Evolutionary conservation across 805 yeast species (phyloP).

Genomic region (Wickerhamomyces xylosicus): DNA sequence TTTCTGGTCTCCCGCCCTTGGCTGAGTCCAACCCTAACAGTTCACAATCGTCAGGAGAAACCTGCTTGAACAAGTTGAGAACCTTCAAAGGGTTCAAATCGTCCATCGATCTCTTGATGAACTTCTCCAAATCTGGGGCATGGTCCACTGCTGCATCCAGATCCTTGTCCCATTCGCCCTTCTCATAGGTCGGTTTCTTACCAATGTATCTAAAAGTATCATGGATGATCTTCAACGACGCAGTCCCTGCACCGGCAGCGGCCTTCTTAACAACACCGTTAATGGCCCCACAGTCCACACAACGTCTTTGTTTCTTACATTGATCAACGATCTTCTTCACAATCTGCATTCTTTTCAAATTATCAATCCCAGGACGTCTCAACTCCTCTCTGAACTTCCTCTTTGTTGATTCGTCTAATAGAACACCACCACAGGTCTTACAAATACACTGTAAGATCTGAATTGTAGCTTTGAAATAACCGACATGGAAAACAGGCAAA

Average conservation of each 20-base stretch:
- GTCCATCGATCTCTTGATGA: conserved; percentile 78
- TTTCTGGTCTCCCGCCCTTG: conserved; percentile 88
- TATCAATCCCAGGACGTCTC: conserved; percentile 81
- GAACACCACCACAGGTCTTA: conserved; percentile 73
- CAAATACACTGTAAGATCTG: conserved; percentile 85
- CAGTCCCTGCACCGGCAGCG: conserved; percentile 83
- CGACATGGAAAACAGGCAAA: conserved; percentile 94
- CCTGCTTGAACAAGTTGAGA: conserved; percentile 75
- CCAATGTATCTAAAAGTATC: conserved; percentile 95
- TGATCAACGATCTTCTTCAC: conserved; percentile 79
- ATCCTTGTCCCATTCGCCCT: conserved; percentile 78
- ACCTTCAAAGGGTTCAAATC: conserved; percentile 92
- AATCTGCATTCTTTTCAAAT: conserved; percentile 83
- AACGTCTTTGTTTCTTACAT: conserved; percentile 90
- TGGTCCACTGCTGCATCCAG: conserved; percentile 63
- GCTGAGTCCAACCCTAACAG: conserved; percentile 83
- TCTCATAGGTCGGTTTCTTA: conserved; percentile 78
- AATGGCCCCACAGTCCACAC: conserved; percentile 75
- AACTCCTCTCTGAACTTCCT: conserved; percentile 66
- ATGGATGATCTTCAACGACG: conserved; percentile 90
- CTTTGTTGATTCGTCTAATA: conserved; percentile 65
- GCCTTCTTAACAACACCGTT: conserved; percentile 98
- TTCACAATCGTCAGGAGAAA: conserved; percentile 83
- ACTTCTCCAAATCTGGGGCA: conserved; percentile 83
- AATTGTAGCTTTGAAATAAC: conserved; percentile 87